A percentile compares a stretch with the other conserved stretches of the same genome.
phyloP scores from a whole-genome alignment of 805 yeast genomes.

The Henningerozyma blattae region DNA sequence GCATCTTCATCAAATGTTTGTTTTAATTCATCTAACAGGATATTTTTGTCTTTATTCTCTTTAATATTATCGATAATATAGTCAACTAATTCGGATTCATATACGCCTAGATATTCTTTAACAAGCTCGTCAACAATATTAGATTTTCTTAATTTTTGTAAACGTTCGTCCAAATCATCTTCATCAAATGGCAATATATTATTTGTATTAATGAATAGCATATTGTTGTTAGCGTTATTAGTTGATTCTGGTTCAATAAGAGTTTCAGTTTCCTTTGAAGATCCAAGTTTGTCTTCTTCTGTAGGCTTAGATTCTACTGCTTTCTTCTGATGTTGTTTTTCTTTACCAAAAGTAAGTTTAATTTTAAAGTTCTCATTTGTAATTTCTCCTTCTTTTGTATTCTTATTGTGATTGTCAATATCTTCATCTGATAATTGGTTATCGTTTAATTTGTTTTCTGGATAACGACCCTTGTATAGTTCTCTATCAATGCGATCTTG shows the following conservation, averaged over 20 bases:
- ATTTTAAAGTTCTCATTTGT: not conserved
- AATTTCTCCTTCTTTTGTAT: not conserved
- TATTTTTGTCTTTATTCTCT: slow-evolving; percentile 12
- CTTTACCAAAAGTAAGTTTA: not conserved
- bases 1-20: slow-evolving; percentile 26
- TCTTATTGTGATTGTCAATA: no score
- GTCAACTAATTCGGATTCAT: slow-evolving; percentile 23
- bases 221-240: not conserved
- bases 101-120: slow-evolving; percentile 22
- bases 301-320: not conserved
- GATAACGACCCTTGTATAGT: not conserved
- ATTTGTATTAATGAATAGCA: not conserved
- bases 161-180: slow-evolving; percentile 6
- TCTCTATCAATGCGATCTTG: slow-evolving; percentile 11
- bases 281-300: not conserved
- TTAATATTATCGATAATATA: slow-evolving; percentile 20
- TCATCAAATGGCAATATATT: slow-evolving; percentile 7
- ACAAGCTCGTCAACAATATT: slow-evolving; percentile 19
- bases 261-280: not conserved
- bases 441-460: not conserved
- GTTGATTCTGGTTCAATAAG: not conserved
- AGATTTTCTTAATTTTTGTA: slow-evolving; percentile 10
- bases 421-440: no score
- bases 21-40: slow-evolving; percentile 15
- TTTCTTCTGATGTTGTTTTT: not conserved